phyloP scores from a whole-genome alignment of 108 stramenopile species.

The Chaetoceros tenuissimus region DNA sequence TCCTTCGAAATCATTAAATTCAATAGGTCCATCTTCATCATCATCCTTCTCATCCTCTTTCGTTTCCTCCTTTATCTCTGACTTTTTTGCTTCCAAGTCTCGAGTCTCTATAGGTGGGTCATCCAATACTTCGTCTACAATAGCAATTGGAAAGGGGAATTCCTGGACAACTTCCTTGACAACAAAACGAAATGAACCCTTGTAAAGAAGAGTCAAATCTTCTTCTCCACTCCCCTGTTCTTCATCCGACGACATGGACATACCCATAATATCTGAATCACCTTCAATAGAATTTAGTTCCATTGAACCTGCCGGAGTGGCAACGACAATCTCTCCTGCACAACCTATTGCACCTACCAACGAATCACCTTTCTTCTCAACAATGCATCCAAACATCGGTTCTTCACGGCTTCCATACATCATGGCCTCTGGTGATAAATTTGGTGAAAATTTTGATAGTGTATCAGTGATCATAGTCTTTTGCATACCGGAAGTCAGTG shows the following conservation, averaged over 20 bases:
- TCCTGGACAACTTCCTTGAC: slow-evolving; percentile 58
- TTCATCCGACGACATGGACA: not conserved
- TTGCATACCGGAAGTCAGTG: slow-evolving; percentile 45
- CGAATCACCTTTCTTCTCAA: slow-evolving; percentile 27
- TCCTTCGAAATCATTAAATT: slow-evolving; percentile 19
- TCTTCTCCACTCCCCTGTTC: slow-evolving; percentile 15
- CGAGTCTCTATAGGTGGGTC: slow-evolving; percentile 7
- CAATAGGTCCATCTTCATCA: not conserved
- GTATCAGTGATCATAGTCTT: slow-evolving; percentile 58
- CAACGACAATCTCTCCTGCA: slow-evolving; percentile 53
- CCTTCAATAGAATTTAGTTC: slow-evolving; percentile 7
- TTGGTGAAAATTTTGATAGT: slow-evolving; percentile 7
- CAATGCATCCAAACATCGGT: slow-evolving; percentile 55
- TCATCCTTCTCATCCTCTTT: not conserved
- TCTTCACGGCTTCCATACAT: not conserved
- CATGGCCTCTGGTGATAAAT: slow-evolving; percentile 7
- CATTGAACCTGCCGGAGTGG: slow-evolving; percentile 11
- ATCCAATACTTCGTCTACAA: slow-evolving; percentile 74
- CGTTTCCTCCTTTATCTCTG: too few species aligned
- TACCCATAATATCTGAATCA: slow-evolving; percentile 5
- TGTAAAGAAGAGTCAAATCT: slow-evolving; percentile 33
- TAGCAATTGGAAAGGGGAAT: slow-evolving; percentile 67
- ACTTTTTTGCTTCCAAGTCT: too few species aligned
- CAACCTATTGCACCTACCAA: slow-evolving; percentile 76
- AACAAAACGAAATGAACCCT: slow-evolving; percentile 62